phyloP scores from a whole-genome alignment of 306 rosid species.

The Macrotyloma uniflorum region DNA sequence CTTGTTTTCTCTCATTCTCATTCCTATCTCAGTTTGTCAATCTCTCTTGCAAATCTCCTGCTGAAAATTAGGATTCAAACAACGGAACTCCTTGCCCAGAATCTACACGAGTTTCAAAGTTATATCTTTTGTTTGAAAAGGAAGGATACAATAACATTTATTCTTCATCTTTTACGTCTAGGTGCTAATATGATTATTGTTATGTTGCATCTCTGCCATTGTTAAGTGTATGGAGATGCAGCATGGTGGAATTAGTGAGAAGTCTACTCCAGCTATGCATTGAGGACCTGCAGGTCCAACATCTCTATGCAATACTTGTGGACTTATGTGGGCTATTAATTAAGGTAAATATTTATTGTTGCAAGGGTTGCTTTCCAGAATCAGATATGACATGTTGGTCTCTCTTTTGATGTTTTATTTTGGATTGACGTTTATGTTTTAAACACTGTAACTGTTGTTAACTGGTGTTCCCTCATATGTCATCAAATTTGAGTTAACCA shows the following conservation, averaged over 20 bases:
- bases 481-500: not conserved
- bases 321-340: conserved; percentile 68
- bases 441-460: not conserved
- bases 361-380: conserved; percentile 25
- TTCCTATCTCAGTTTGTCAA: no score
- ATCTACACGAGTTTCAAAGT: conserved; percentile 59
- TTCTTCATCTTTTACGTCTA: not conserved
- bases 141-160: not conserved
- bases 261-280: conserved; percentile 69
- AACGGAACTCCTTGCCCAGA: conserved; percentile 56
- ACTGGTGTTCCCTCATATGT: not conserved
- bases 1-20: no score
- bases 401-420: conserved; percentile 24
- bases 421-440: conserved; percentile 3
- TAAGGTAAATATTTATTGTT: conserved; percentile 33
- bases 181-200: conserved; percentile 13
- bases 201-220: conserved; percentile 33
- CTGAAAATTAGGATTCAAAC: conserved; percentile 63
- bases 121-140: conserved; percentile 27
- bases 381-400: not conserved
- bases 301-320: conserved; percentile 66
- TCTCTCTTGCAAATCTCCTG: conserved; percentile 44
- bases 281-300: conserved; percentile 68
- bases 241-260: conserved; percentile 63
- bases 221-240: conserved; percentile 55